Percentiles rank a stretch among this genome's conserved stretches.
These are phyloP conservation scores for Cladosporium oxysporum DNA, from an alignment of 2,329 filamentous ascomycete genomes.

Conservation along the genomic window DNA sequence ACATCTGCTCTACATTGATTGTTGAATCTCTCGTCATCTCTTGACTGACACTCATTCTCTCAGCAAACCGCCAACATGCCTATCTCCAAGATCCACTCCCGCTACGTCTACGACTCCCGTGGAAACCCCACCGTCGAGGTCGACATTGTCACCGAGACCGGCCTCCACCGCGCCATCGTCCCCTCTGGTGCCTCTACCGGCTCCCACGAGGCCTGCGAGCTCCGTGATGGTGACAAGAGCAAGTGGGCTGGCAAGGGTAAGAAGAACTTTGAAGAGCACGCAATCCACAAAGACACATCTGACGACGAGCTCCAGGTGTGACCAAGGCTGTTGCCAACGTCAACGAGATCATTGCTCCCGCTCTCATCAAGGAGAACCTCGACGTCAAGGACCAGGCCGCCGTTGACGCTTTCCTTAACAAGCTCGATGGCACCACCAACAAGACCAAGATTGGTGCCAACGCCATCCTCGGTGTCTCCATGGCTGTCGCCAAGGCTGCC, in stretches of 20 bases:
- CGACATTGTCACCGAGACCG: conserved; percentile 92
- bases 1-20: neutral
- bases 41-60: conserved; percentile 1
- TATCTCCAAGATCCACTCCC: conserved; percentile 57
- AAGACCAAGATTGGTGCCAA: conserved; percentile 62
- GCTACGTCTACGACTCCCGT: conserved; percentile 96
- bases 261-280: conserved; percentile 20
- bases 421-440: conserved; percentile 60
- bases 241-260: conserved; percentile 56
- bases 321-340: conserved; percentile 58
- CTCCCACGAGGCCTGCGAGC: conserved; percentile 56
- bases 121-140: conserved; percentile 98
- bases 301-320: conserved; percentile 42
- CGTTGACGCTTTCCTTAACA: conserved; percentile 56
- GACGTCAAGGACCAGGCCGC: conserved; percentile 58
- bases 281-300: conserved; percentile 1
- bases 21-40: neutral
- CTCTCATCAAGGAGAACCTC: conserved; percentile 55
- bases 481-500: conserved; percentile 60
- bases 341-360: conserved; percentile 56
- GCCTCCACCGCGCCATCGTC: conserved; percentile 95
- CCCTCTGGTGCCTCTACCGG: conserved; percentile 93
- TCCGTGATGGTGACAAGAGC: conserved; percentile 55
- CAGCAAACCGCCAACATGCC: conserved; percentile 65
- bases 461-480: conserved; percentile 61